These are phyloP conservation scores for Aspergillus unguis DNA, from an alignment of 2,329 filamentous ascomycete genomes.

Conservation along the genomic window DNA sequence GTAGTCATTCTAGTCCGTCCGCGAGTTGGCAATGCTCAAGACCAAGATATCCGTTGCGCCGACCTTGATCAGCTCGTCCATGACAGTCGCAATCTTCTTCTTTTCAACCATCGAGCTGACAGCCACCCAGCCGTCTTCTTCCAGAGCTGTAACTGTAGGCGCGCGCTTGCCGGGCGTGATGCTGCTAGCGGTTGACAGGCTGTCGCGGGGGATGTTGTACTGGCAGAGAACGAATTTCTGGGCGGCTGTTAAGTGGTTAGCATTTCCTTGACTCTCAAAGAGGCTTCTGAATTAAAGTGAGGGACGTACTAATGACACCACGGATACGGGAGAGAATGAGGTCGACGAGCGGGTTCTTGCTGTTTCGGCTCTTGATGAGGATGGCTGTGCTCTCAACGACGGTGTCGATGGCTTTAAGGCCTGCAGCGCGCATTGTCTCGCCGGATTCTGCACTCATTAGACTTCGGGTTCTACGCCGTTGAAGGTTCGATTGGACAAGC, in stretches of 20 bases:
- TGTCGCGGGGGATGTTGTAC: conserved; percentile 80
- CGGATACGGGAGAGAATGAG: conserved; percentile 82
- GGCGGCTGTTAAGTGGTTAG: conserved; percentile 54
- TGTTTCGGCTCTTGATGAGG: conserved; percentile 83
- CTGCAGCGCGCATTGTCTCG: conserved; percentile 95
- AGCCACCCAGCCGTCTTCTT: conserved; percentile 90
- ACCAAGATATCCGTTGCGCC: conserved; percentile 85
- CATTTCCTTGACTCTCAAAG: not conserved
- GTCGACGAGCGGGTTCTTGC: conserved; percentile 77
- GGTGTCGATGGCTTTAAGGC: conserved; percentile 89
- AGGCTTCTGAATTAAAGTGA: not conserved
- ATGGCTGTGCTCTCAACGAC: conserved; percentile 85
- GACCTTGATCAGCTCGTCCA: conserved; percentile 75
- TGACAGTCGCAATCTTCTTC: conserved; percentile 76
- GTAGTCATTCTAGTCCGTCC: conserved; percentile 40
- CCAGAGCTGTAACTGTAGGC: conserved; percentile 83
- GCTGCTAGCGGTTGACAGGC: conserved; percentile 63
- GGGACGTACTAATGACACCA: conserved; percentile 75
- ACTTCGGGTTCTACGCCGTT: too few relatives aligned
- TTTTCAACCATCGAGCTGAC: conserved; percentile 90
- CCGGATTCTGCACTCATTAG: conserved; percentile 68
- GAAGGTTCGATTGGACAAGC: not conserved
- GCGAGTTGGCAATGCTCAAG: conserved; percentile 77
- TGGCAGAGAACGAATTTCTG: conserved; percentile 93
- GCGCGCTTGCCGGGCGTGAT: conserved; percentile 94